A percentile compares a stretch with the other conserved stretches of the same genome.
Evolutionary conservation across 768 basidiomycete species (phyloP).

Genomic region (Boletus huronensis): DNA sequence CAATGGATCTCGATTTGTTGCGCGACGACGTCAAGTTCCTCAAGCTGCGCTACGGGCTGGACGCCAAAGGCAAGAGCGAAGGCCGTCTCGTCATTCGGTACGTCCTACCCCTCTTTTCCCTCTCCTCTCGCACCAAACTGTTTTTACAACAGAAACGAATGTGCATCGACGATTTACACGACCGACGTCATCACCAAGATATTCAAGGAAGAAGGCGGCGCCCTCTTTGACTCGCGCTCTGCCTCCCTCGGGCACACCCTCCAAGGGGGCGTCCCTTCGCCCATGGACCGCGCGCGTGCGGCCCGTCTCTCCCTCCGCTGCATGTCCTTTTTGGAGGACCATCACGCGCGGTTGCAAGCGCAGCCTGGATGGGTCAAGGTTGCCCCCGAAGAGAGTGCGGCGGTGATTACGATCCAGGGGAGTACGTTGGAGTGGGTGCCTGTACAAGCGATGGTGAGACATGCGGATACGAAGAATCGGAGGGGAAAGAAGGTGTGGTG

Average conservation of each 20-base stretch:
- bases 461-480: conserved; percentile 90
- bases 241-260: conserved; percentile 97
- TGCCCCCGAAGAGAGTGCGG: conserved; percentile 65
- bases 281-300: conserved; percentile 88
- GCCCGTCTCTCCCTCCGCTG: conserved; percentile 87
- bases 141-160: conserved; percentile 63
- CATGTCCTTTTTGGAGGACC: conserved; percentile 90
- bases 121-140: not conserved
- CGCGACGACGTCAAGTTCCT: conserved; percentile 85
- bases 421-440: conserved; percentile 79
- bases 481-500: conserved; percentile 81
- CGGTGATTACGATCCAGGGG: conserved; percentile 89
- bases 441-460: conserved; percentile 75
- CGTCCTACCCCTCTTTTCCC: conserved; percentile 21
- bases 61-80: conserved; percentile 85
- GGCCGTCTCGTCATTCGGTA: conserved; percentile 92
- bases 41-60: conserved; percentile 78
- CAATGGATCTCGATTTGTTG: conserved; percentile 80
- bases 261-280: conserved; percentile 94
- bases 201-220: conserved; percentile 90
- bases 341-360: conserved; percentile 55
- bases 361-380: conserved; percentile 52
- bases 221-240: conserved; percentile 88
- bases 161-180: conserved; percentile 82
- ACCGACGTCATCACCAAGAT: conserved; percentile 92